phyloP scores from a whole-genome alignment of 768 basidiomycete species.

The Mycena chlorophos region DNA sequence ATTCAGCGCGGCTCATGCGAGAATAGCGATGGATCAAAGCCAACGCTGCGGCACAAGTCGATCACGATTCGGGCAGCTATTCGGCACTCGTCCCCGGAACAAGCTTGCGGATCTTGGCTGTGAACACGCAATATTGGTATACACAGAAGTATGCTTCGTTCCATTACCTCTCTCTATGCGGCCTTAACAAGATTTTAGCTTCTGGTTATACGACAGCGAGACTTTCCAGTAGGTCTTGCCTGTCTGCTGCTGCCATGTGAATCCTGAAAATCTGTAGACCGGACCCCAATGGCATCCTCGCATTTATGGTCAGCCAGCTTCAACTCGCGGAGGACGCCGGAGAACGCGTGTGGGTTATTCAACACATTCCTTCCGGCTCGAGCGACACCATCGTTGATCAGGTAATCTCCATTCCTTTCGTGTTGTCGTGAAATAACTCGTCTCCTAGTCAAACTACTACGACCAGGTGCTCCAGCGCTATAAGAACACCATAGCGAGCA shows the following conservation, averaged over 20 bases:
- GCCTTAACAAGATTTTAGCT: slow-evolving; percentile 18
- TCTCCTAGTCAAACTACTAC: slow-evolving; percentile 31
- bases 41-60: slow-evolving; percentile 24
- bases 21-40: slow-evolving; percentile 32
- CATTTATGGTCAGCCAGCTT: slow-evolving; percentile 34
- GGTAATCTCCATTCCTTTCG: slow-evolving; percentile 12
- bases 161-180: not conserved
- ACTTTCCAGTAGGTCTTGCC: slow-evolving; percentile 23
- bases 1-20: not conserved
- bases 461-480: slow-evolving; percentile 42
- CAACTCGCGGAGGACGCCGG: slow-evolving; percentile 30
- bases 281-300: slow-evolving; percentile 39
- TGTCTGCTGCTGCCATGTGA: not conserved
- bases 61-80: slow-evolving; percentile 4
- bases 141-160: not conserved
- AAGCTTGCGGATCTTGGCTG: slow-evolving; percentile 16
- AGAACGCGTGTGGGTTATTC: slow-evolving; percentile 30
- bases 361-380: slow-evolving; percentile 29
- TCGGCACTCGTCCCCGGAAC: slow-evolving; percentile 28
- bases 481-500: slow-evolving; percentile 36
- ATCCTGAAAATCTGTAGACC: slow-evolving; percentile 11
- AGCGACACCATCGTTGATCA: slow-evolving; percentile 27
- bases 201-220: slow-evolving; percentile 39
- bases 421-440: slow-evolving; percentile 16
- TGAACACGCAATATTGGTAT: not conserved